Conservation (phyloP, 768 basidiomycete species). For the Macrolepiota albuminosa region DNA sequence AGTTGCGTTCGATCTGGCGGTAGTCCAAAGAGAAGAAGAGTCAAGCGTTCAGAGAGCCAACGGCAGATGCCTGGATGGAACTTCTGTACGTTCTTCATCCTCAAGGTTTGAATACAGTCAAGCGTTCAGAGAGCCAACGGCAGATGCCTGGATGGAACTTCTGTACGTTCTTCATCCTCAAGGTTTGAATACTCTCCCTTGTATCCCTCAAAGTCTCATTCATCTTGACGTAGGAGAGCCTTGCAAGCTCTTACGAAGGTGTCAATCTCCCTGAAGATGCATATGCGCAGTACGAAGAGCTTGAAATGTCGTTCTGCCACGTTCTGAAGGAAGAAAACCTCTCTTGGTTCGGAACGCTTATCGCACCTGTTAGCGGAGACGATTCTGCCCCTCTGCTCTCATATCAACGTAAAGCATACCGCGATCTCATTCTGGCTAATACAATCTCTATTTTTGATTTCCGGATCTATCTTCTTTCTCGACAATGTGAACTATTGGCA, state of each 20-base stretch:
- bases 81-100: slow-evolving; percentile 93
- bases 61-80: slow-evolving; percentile 97
- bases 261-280: slow-evolving; percentile 90
- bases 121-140: slow-evolving; percentile 82
- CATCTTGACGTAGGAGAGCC: slow-evolving; percentile 66
- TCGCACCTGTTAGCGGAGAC: slow-evolving; percentile 63
- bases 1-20: slow-evolving; percentile 72
- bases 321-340: slow-evolving; percentile 75
- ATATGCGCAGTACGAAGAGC: slow-evolving; percentile 82
- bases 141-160: slow-evolving; percentile 99
- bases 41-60: slow-evolving; percentile 84
- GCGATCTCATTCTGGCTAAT: slow-evolving; percentile 85
- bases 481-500: slow-evolving; percentile 76
- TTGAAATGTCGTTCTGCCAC: slow-evolving; percentile 79
- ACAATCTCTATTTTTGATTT: slow-evolving; percentile 93
- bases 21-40: slow-evolving; percentile 86
- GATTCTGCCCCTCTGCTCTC: slow-evolving; percentile 82
- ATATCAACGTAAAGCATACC: slow-evolving; percentile 75
- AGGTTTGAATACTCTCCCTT: slow-evolving; percentile 43
- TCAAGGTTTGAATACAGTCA: slow-evolving; percentile 72
- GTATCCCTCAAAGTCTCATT: slow-evolving; percentile 5
- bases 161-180: slow-evolving; percentile 93
- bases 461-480: slow-evolving; percentile 82
- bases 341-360: slow-evolving; percentile 89
- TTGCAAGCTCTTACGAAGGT: slow-evolving; percentile 88